These are phyloP conservation scores for Suillus paluster DNA, from an alignment of 768 basidiomycete genomes.

Conservation along the genomic window DNA sequence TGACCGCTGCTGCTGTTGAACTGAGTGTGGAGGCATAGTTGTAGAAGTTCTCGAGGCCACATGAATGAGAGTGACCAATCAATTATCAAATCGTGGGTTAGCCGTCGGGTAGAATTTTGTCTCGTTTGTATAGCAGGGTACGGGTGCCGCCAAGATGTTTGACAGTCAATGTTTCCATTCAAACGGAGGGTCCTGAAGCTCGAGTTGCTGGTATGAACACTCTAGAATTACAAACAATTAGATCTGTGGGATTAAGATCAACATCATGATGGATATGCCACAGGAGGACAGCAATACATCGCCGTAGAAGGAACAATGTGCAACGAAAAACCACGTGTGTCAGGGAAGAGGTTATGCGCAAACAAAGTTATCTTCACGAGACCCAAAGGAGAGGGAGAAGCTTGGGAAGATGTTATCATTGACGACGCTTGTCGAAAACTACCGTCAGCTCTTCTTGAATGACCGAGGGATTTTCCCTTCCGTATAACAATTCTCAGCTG, in stretches of 20 bases:
- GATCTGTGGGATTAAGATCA: neutral
- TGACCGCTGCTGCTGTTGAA: conserved; percentile 86
- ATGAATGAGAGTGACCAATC: too few relatives aligned
- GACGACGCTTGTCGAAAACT: neutral
- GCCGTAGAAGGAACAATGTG: neutral
- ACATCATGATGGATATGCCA: neutral
- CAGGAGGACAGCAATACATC: neutral
- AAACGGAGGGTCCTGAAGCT: neutral
- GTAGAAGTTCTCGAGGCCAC: conserved; percentile 97
- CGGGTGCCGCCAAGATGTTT: neutral
- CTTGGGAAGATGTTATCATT: neutral
- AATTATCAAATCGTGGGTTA: too few relatives aligned
- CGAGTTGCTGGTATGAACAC: neutral
- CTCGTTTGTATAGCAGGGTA: conserved; percentile 2
- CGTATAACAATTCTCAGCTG: neutral
- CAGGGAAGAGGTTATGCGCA: neutral
- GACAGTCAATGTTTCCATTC: neutral
- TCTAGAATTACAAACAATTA: neutral
- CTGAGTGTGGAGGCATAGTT: conserved; percentile 79
- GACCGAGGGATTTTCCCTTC: neutral
- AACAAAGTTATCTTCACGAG: neutral
- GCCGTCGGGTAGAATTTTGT: neutral
- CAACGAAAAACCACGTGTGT: neutral
- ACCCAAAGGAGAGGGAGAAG: neutral
- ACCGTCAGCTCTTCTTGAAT: neutral